phyloP scores from a whole-genome alignment of 2,329 filamentous ascomycete genomes.

The Triangularia setosa region DNA sequence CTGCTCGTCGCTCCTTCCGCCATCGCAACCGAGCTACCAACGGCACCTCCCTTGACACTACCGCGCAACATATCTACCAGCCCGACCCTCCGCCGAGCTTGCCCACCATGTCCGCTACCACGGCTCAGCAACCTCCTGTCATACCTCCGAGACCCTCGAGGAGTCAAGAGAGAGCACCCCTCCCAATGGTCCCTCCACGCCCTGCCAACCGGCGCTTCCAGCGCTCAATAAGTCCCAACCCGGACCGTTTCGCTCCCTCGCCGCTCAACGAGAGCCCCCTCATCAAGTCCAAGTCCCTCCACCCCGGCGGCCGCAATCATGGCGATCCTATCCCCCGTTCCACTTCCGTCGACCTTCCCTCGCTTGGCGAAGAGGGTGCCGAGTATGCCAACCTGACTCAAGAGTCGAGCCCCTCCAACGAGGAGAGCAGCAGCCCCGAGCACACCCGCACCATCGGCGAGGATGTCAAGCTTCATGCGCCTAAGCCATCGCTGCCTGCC shows the following conservation, averaged over 20 bases:
- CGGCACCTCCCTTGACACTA: conserved; percentile 6
- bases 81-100: conserved; percentile 1
- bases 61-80: conserved; percentile 6
- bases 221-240: conserved; percentile 72
- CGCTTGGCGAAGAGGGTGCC: conserved; percentile 81
- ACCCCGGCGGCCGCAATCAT: conserved; percentile 35
- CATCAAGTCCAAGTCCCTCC: conserved; percentile 40
- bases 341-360: conserved; percentile 76
- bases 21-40: background rate
- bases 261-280: conserved; percentile 72
- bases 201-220: conserved; percentile 65
- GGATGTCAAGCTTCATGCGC: conserved; percentile 82
- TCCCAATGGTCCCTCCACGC: conserved; percentile 75
- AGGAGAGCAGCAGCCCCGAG: conserved; percentile 49
- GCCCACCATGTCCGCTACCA: conserved; percentile 44
- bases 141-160: conserved; percentile 56
- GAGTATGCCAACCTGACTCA: conserved; percentile 69
- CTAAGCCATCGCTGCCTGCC: conserved; percentile 78
- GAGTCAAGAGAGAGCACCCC: conserved; percentile 44
- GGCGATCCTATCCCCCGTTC: conserved; percentile 55
- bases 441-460: conserved; percentile 75
- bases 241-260: conserved; percentile 77
- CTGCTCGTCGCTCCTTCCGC: background rate
- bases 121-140: conserved; percentile 47
- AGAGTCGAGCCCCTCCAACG: conserved; percentile 43